Conservation (phyloP, 1,284 basidiomycete genomes). For the Anthracocystis setariae region DNA sequence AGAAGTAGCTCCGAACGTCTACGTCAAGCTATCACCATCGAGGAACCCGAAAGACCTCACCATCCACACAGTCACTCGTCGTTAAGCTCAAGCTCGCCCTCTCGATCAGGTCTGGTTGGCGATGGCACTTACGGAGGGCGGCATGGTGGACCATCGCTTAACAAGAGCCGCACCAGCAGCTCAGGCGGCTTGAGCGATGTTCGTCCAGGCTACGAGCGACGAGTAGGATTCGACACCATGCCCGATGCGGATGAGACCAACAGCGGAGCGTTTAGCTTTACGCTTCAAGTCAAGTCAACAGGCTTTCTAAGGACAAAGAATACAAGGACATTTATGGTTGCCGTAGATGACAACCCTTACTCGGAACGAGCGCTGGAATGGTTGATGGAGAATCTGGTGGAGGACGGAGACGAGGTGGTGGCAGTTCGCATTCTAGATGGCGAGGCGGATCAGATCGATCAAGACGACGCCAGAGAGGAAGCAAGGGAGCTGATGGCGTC, state of each 20-base stretch:
- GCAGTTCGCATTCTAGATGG: slow-evolving; percentile 89
- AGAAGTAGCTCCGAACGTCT: slow-evolving; percentile 34
- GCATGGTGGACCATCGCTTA: slow-evolving; percentile 36
- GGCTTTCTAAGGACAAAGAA: slow-evolving; percentile 81
- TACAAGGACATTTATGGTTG: slow-evolving; percentile 90
- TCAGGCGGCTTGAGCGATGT: slow-evolving; percentile 54
- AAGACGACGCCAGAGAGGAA: slow-evolving; percentile 85
- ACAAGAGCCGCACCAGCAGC: slow-evolving; percentile 41
- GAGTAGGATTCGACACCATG: slow-evolving; percentile 67
- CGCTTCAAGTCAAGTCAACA: slow-evolving; percentile 80
- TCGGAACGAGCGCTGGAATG: slow-evolving; percentile 63
- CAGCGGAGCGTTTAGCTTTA: slow-evolving; percentile 60
- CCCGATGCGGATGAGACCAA: slow-evolving; percentile 63
- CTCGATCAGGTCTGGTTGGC: slow-evolving; percentile 34
- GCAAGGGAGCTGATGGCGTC: slow-evolving; percentile 83
- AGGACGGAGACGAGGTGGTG: slow-evolving; percentile 93
- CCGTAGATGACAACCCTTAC: slow-evolving; percentile 78
- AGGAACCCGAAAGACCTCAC: slow-evolving; percentile 39
- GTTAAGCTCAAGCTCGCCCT: slow-evolving; percentile 23
- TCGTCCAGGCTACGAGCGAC: slow-evolving; percentile 58
- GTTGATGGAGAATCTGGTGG: slow-evolving; percentile 81
- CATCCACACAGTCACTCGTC: slow-evolving; percentile 24
- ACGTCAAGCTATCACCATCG: slow-evolving; percentile 44
- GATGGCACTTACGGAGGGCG: slow-evolving; percentile 53
- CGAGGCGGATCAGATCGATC: slow-evolving; percentile 74